These are phyloP conservation scores for Oryza coarctata DNA, from an alignment of 176 grass and related monocot genomes.

Conservation along the genomic window DNA sequence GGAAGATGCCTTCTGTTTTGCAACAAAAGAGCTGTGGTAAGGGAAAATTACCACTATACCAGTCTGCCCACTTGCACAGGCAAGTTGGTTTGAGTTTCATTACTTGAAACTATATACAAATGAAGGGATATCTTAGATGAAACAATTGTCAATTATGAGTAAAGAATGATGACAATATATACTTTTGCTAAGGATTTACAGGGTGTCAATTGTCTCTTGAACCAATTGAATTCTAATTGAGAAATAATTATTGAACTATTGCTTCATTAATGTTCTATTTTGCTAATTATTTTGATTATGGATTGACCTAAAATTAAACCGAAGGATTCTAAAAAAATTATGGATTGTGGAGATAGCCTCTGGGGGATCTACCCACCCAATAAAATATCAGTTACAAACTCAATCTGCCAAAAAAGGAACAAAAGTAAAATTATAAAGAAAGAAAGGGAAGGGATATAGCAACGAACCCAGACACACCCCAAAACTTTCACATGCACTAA, in stretches of 20 bases:
- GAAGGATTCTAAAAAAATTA: too few species aligned
- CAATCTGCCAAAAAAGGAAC: not conserved
- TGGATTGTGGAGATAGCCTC: too few species aligned
- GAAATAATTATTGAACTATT: not conserved
- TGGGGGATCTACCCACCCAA: too few species aligned
- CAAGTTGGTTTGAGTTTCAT: not conserved
- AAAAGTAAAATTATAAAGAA: not conserved
- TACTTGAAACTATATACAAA: not conserved
- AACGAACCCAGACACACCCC: not conserved
- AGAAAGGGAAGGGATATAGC: not conserved
- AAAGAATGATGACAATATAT: not conserved
- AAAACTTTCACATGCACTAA: not conserved
- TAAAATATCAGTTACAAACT: not conserved
- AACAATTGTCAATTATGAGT: not conserved
- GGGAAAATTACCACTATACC: too few species aligned
- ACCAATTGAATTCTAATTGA: conserved; percentile 3
- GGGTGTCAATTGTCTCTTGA: not conserved
- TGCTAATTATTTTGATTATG: too few species aligned
- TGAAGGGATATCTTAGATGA: not conserved
- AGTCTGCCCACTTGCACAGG: not conserved
- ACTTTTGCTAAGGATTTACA: not conserved
- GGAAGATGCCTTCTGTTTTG: not conserved
- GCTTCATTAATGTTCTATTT: not conserved
- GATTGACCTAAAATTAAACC: too few species aligned
- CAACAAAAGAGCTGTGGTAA: not conserved